Percentiles rank a stretch among this genome's conserved stretches.
Conservation (phyloP, 495 filamentous ascomycete species). For the Penicillium pulvis region DNA sequence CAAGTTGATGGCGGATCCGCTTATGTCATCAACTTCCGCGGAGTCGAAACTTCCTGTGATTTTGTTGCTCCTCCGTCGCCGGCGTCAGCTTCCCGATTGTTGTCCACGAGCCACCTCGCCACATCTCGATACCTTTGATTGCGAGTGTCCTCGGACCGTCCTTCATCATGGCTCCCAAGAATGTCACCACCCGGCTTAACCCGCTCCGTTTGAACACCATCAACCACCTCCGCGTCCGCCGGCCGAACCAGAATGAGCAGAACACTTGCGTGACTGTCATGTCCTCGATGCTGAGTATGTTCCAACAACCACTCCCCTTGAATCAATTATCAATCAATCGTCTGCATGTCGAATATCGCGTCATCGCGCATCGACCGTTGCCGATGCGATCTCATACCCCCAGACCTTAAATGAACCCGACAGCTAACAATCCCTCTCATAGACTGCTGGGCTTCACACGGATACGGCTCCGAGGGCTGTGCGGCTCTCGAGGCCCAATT, state of each 20-base stretch:
- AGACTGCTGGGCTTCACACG: conserved; percentile 96
- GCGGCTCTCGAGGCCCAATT: conserved; percentile 77
- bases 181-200: conserved; percentile 47
- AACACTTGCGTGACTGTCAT: conserved; percentile 86
- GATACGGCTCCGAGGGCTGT: conserved; percentile 73
- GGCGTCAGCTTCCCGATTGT: conserved; percentile 19
- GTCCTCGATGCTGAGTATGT: conserved; percentile 86
- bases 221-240: conserved; percentile 76
- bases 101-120: conserved; percentile 17
- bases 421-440: conserved; percentile 12
- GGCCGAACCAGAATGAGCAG: conserved; percentile 70
- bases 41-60: conserved; percentile 36
- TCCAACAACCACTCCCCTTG: not conserved
- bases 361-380: not conserved
- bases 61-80: conserved; percentile 23
- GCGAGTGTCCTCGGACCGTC: conserved; percentile 34
- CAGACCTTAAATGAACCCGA: not conserved
- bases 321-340: too few relatives aligned
- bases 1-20: conserved; percentile 4
- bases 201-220: conserved; percentile 87
- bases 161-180: conserved; percentile 54
- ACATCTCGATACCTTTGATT: conserved; percentile 34
- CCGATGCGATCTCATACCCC: not conserved
- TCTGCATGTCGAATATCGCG: not conserved
- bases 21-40: conserved; percentile 48